Base-by-base conservation (phyloP, 2,329 filamentous ascomycete species). In the Pezicula neosporulosa region DNA sequence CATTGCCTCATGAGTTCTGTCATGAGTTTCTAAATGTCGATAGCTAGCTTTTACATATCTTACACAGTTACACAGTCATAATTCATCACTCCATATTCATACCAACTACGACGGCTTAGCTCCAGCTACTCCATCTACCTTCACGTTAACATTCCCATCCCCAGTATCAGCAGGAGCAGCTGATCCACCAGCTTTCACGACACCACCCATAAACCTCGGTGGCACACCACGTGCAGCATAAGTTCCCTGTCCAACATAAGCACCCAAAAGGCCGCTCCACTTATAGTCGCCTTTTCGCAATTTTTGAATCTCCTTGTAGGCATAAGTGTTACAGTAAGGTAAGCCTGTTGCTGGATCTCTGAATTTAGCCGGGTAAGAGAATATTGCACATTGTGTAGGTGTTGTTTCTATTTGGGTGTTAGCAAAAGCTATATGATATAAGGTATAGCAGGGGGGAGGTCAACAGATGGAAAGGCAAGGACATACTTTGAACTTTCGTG, bases 341-440 rank as follows among this genome's bases (percentile, higher is more conserved):
- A 97, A 77, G 0, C 89, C 89, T 0, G 93, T 97, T 59, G 82
- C 80, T 0, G 91, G 90, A 67, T 99, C 94, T 21, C 85, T 82
- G 69, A 95, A 97, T 49, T 83, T 83, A 12, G 93, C 94, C 4
- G 86, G 82, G 48, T 86, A 81, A 62, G 86, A 87, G 1, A 90
- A 97, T 65, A 97, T 92, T 45, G 85, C 86, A 68, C 94, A 99
- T 78, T 72, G 55, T 53, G 55, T 24, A 21, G 18, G 19, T 37
- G 45, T 13, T 41, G 39, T 13, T 49, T 44, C 19, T 36, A 15
- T 50, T 53, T 60, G 19, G 44, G 45, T 54, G 54, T 54, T 61
- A 46, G 37, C 18, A 21, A 21, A 21, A 21, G 5, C 9, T 1
- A 7, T 37, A 18, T 50, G 49, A 48, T 47, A 28, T 38, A 24